phyloP scores from a whole-genome alignment of 768 basidiomycete species.

The Kockovaella imperatae region DNA sequence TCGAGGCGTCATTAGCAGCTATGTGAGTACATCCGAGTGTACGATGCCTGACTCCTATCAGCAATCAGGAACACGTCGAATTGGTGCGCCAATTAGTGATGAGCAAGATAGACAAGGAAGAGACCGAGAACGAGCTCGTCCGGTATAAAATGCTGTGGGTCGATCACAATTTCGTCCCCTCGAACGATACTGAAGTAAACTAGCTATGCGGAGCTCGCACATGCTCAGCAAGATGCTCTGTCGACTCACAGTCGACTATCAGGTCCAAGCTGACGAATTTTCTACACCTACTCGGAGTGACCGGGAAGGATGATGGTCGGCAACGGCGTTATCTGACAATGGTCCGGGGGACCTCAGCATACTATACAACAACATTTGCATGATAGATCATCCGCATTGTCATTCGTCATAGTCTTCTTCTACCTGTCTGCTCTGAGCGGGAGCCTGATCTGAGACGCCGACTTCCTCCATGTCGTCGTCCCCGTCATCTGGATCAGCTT shows the following conservation, averaged over 20 bases:
- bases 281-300: too few relatives aligned
- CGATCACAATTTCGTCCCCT: background rate
- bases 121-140: constrained; percentile 87
- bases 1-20: constrained; percentile 64
- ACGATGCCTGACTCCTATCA: constrained; percentile 34
- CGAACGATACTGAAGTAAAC: background rate
- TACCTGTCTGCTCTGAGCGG: constrained; percentile 25
- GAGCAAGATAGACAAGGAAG: constrained; percentile 78
- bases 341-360: too few relatives aligned
- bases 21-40: constrained; percentile 43
- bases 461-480: constrained; percentile 41
- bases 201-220: constrained; percentile 68
- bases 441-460: constrained; percentile 8
- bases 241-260: constrained; percentile 48
- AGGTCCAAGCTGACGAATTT: too few relatives aligned
- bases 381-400: background rate
- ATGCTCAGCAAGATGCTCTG: constrained; percentile 63
- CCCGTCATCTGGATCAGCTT: constrained; percentile 22
- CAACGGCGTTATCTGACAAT: too few relatives aligned
- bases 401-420: constrained; percentile 43
- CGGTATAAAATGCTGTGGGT: constrained; percentile 84
- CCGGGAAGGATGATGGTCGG: too few relatives aligned
- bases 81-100: constrained; percentile 71
- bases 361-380: constrained; percentile 1
- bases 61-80: constrained; percentile 44